Evolutionary conservation across 768 basidiomycete species (phyloP).

Genomic region (Trichaptum fuscoviolaceum): DNA sequence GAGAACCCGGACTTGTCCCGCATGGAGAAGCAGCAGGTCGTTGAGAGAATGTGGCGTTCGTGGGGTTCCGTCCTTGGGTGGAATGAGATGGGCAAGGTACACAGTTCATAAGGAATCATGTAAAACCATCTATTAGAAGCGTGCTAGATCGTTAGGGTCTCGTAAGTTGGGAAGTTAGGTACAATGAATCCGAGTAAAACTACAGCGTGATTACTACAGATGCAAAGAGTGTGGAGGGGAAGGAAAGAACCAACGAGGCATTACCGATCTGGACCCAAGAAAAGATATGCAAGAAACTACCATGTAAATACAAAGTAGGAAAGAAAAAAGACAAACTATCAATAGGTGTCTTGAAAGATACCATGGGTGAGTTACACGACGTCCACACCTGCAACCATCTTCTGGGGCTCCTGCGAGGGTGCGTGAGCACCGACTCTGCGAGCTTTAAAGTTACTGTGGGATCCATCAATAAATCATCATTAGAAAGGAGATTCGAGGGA

Average conservation of each 20-base stretch:
- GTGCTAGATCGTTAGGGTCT: neutral
- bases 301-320: neutral
- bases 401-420: neutral
- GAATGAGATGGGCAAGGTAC: conserved; percentile 26
- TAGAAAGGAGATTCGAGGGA: neutral
- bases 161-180: neutral
- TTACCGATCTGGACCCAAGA: neutral
- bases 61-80: conserved; percentile 74
- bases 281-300: neutral
- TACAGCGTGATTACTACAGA: neutral
- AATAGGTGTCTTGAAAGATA: neutral
- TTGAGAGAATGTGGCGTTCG: conserved; percentile 85
- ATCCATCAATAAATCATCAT: neutral
- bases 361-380: neutral
- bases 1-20: conserved; percentile 68
- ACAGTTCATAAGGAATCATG: neutral
- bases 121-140: neutral
- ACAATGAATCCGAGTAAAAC: neutral
- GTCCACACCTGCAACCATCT: neutral
- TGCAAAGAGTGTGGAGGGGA: neutral
- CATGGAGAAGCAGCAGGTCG: conserved; percentile 68
- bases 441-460: conserved; percentile 4
- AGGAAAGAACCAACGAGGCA: neutral
- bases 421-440: neutral
- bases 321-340: neutral